These are phyloP conservation scores for Clarireedia sp. DNA, from an alignment of 2,329 filamentous ascomycete species.

Conservation along the genomic window DNA sequence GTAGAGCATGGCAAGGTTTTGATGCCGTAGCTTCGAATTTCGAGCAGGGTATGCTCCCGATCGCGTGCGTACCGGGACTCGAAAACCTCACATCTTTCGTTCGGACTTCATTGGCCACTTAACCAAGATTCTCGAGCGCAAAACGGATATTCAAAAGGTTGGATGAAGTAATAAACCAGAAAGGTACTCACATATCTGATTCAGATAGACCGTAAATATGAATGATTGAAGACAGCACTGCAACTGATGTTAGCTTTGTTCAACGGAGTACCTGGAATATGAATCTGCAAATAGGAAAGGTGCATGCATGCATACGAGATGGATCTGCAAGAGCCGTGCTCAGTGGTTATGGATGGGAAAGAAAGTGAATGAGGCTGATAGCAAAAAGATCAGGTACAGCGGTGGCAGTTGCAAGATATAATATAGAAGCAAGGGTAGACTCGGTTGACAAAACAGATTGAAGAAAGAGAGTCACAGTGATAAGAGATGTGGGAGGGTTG, in stretches of 20 bases:
- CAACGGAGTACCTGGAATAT: not conserved
- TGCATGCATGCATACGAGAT: conserved; percentile 1
- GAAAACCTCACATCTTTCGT: no score
- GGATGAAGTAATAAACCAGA: not conserved
- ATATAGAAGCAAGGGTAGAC: conserved; percentile 28
- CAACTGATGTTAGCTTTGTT: conserved; percentile 1
- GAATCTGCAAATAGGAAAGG: not conserved
- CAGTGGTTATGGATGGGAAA: not conserved
- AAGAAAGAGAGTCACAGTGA: conserved; percentile 23
- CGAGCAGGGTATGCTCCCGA: not conserved
- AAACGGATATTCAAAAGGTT: not conserved
- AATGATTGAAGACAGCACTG: not conserved
- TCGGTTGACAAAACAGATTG: conserved; percentile 19
- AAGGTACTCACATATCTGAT: conserved; percentile 1
- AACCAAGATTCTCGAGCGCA: not conserved
- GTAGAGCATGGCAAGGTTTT: conserved; percentile 13
- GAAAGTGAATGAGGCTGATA: conserved; percentile 3
- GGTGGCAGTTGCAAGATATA: conserved; percentile 21
- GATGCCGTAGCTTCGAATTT: conserved; percentile 13
- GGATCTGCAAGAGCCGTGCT: not conserved
- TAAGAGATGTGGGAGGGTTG: conserved; percentile 23
- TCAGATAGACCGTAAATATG: not conserved
- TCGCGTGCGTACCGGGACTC: not conserved
- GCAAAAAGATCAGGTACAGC: conserved; percentile 7
- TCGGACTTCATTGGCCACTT: not conserved